Base-by-base conservation (phyloP, 2,329 filamentous ascomycete genomes). In the Chalaropsis ovoidea region DNA sequence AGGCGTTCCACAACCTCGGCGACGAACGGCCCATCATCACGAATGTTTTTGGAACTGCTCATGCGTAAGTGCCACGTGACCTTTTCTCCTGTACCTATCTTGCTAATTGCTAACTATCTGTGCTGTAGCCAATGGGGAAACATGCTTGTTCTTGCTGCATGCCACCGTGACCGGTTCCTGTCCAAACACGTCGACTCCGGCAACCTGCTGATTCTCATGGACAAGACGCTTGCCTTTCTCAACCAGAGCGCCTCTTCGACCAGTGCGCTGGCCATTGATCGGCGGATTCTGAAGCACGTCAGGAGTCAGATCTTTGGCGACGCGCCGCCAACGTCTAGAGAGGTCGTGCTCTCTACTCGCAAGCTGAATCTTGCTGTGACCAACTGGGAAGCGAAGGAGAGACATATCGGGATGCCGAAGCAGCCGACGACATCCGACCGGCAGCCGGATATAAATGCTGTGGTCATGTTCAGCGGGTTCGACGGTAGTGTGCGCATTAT, bases 1-100 rank as follows among this genome's bases (percentile, higher is more conserved):
- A 85, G 65, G 90, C 91, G 0, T 95, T 97, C 72, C 80, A 87
- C 69, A 79, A 80, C 1, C 79, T 89, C 31, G 78, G 82, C 17
- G 75, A 77, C n/a, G 76, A 82, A 68, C 83, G 90, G 39, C 84
- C 89, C 8, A 87, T 96, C 63, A 86, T 97, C 65, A 97, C 93
- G n/a, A 97, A 96, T 71, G 86, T 96, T 27, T 95, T 96, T 75
- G 92, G 93, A 63, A 97, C 93, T 19, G 88, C 91, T 68, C 93
- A 96, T 80, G 92, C 93, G 43, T 47, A 47, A 47, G 43, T 47
- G 5, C 43, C 4, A 8, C 2, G 15, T 89, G 95, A 88, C 84
- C 90, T 85, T 39, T 39, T 39, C 35, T 10, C 8, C 8, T 39
- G 4, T 39, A 1, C 35, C 8, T 39, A 10, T 39, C 8, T 39